Conservation (phyloP, 768 basidiomycete genomes). For the Podaxis sp. region DNA sequence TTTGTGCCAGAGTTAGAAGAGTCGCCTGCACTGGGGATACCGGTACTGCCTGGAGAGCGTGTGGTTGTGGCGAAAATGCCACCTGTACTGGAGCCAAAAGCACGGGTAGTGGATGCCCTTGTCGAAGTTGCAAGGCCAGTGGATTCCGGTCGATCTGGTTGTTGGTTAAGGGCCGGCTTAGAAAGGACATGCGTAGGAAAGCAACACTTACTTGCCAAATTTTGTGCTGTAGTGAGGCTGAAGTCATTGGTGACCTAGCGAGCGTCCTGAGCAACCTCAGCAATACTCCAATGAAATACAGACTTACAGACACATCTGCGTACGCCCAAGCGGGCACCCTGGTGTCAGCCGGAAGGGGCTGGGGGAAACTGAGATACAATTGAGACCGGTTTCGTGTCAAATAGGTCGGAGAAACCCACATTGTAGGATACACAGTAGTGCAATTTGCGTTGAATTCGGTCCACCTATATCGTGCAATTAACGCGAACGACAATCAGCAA, state of each 20-base stretch:
- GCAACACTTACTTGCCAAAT: constrained; percentile 23
- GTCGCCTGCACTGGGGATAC: background rate
- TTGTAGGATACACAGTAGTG: constrained; percentile 32
- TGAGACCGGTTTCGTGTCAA: background rate
- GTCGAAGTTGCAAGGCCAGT: constrained; percentile 28
- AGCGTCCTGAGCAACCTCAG: background rate
- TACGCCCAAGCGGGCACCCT: constrained; percentile 53
- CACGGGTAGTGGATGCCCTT: constrained; percentile 14
- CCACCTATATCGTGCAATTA: constrained; percentile 39
- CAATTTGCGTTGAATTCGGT: constrained; percentile 47
- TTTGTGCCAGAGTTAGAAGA: constrained; percentile 11
- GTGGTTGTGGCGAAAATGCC: background rate
- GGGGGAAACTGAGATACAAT: constrained; percentile 29
- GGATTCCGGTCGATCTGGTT: constrained; percentile 35
- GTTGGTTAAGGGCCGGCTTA: background rate
- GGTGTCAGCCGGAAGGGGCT: constrained; percentile 39
- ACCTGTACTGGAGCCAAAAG: background rate
- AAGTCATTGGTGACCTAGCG: constrained; percentile 32
- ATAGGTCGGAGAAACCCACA: constrained; percentile 26
- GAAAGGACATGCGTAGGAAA: background rate
- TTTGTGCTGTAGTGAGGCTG: constrained; percentile 30
- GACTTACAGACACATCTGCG: constrained; percentile 37
- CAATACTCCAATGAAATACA: background rate
- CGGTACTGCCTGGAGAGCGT: background rate
- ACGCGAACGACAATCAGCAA: background rate